Conservation (phyloP, 2,329 filamentous ascomycete species). For the Sphaerulina musiva region DNA sequence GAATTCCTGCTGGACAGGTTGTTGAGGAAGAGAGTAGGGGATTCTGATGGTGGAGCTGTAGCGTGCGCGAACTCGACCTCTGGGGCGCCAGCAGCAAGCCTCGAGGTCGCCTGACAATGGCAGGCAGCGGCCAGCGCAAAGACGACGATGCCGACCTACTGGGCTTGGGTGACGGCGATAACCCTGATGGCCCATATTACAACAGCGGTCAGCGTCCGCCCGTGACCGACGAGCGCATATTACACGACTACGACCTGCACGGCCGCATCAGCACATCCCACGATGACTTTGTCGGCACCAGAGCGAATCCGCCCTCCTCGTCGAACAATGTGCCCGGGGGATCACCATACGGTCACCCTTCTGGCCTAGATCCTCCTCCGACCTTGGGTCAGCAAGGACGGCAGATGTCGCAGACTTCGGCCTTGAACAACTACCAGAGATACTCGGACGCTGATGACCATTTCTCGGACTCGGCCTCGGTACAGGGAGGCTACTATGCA, state of each 20-base stretch:
- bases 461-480: slow-evolving; percentile 53
- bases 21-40: no score
- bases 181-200: slow-evolving; percentile 62
- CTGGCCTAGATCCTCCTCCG: slow-evolving; percentile 35
- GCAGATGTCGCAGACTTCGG: slow-evolving; percentile 68
- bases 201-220: slow-evolving; percentile 68
- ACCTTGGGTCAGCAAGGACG: slow-evolving; percentile 35
- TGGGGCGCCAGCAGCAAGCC: slow-evolving; percentile 14
- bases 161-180: slow-evolving; percentile 64
- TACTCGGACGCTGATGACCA: slow-evolving; percentile 87
- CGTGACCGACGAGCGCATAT: slow-evolving; percentile 73
- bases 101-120: slow-evolving; percentile 32
- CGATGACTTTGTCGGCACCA: slow-evolving; percentile 77
- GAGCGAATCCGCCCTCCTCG: slow-evolving; percentile 36
- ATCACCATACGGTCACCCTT: slow-evolving; percentile 34
- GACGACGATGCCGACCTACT: slow-evolving; percentile 48
- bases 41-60: slow-evolving; percentile 17
- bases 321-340: slow-evolving; percentile 40
- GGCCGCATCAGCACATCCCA: slow-evolving; percentile 83
- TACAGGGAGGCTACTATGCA: slow-evolving; percentile 61
- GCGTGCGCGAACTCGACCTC: slow-evolving; percentile 7
- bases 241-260: slow-evolving; percentile 63
- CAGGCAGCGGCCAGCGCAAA: slow-evolving; percentile 41
- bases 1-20: neutral
- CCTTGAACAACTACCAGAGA: slow-evolving; percentile 77